These are phyloP conservation scores for Phaeosphaeria sp. DNA, from an alignment of 2,329 filamentous ascomycete species.

Conservation along the genomic window DNA sequence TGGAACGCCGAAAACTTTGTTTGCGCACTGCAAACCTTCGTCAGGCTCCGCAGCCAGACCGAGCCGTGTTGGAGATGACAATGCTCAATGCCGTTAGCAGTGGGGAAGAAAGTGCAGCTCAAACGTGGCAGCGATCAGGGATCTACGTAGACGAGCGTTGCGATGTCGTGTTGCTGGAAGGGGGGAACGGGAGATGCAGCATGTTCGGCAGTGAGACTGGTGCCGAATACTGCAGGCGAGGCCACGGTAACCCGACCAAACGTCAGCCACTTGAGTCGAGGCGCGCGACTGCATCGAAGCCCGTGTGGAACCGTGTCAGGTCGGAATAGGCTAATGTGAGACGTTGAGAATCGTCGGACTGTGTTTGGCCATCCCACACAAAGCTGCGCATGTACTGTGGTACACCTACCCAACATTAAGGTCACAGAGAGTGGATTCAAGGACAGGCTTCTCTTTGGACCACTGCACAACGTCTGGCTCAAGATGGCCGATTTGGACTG, in stretches of 20 bases:
- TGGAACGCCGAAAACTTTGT: constrained; percentile 47
- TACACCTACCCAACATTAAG: background rate
- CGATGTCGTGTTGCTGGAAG: constrained; percentile 17
- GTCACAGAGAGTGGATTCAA: background rate
- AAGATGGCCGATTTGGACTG: background rate
- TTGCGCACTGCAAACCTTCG: constrained; percentile 40
- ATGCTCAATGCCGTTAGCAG: constrained; percentile 20
- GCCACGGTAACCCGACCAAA: constrained; percentile 8
- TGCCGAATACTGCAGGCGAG: constrained; percentile 20
- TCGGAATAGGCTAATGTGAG: constrained; percentile 46
- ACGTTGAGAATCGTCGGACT: constrained; percentile 29
- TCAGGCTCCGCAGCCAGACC: constrained; percentile 27
- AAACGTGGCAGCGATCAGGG: constrained; percentile 11
- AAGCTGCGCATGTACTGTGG: background rate
- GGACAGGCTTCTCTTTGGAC: background rate
- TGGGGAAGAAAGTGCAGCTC: constrained; percentile 10
- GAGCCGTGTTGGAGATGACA: constrained; percentile 27
- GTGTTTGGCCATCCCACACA: constrained; percentile 4
- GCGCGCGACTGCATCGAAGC: constrained; percentile 14
- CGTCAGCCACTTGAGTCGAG: constrained; percentile 11
- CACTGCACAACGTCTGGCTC: background rate
- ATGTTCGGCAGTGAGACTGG: constrained; percentile 20
- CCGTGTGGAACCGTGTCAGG: constrained; percentile 36
- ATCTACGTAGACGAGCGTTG: constrained; percentile 7
- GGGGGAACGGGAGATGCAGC: constrained; percentile 2